Base-by-base conservation (phyloP, 1,284 basidiomycete species). In the Phylloporus gajari region DNA sequence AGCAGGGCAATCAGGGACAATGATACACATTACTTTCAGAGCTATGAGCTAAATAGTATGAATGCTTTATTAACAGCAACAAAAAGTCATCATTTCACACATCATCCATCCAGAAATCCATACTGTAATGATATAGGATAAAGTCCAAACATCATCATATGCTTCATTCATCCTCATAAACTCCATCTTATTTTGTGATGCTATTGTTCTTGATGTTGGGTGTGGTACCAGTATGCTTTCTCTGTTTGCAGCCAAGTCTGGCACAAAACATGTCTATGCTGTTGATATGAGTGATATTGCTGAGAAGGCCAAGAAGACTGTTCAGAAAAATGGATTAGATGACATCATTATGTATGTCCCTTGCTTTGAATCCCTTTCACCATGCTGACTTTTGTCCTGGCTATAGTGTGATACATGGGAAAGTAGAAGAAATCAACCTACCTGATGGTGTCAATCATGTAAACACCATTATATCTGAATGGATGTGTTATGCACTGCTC, bases 401-500 rank as follows among this genome's bases (percentile, higher is more conserved):
- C 1, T 68, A 1, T 74, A 93, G 91, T 5, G 95, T 98, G 38
- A 90, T 97, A 73, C 91, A 89, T 68, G 95, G 95, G 59, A 97
- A 97, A 82, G 89, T 98, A 5, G 97, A 98, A 83, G 91, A 96
- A 58, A 92, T 98, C 70, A 83, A 83, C 13, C 84, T 95, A 1
- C 92, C 95, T 5, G 90, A 92, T 35, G 90, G 84, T 40, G 86
- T 93, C 63, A 87, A 90, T 23, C 88, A 95, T 66, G 97, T 99
- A 48, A 97, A 99, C 81, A 89, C 99, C 67, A 96, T 99, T 80
- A 88, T 99, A 66, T 97, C 95, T 42, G 97, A 99, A 84, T 99
- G 97, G 97, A 99, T 99, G 97, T 95, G 95, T 7, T 97, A 97
- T 80, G 94, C 94, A 48, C 86, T 97, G 35, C 88, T 98, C 32